phyloP scores from a whole-genome alignment of 2,329 filamentous ascomycete genomes.

The Ophiostoma sp. region DNA sequence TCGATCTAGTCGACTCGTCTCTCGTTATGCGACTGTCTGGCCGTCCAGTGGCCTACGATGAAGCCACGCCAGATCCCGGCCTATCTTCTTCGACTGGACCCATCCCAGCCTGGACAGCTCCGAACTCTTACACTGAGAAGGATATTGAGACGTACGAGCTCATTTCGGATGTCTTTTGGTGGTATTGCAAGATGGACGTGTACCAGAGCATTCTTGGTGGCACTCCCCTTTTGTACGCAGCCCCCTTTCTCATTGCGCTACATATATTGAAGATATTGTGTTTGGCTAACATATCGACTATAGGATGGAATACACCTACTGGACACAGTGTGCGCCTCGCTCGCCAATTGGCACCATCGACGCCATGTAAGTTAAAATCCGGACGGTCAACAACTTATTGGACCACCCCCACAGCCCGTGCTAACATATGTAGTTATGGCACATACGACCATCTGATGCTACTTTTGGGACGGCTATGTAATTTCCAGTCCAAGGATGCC shows the following conservation, averaged over 20 bases:
- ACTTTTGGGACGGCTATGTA: slow-evolving; percentile 70
- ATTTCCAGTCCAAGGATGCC: slow-evolving; percentile 73
- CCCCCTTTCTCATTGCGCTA: not conserved
- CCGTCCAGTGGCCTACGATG: slow-evolving; percentile 36
- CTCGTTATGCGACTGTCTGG: slow-evolving; percentile 43
- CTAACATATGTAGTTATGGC: slow-evolving; percentile 55
- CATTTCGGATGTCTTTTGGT: slow-evolving; percentile 86
- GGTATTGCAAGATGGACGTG: slow-evolving; percentile 90
- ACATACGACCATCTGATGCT: slow-evolving; percentile 84
- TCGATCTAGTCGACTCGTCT: slow-evolving; percentile 40
- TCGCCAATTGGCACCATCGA: slow-evolving; percentile 71
- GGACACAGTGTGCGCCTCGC: slow-evolving; percentile 83
- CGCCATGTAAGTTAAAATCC: slow-evolving; percentile 53
- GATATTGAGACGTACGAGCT: slow-evolving; percentile 79
- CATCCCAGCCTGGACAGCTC: slow-evolving; percentile 23
- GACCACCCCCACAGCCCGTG: not conserved
- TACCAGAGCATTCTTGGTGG: slow-evolving; percentile 88
- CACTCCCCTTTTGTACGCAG: slow-evolving; percentile 72
- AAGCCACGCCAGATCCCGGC: slow-evolving; percentile 28
- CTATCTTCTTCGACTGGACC: not conserved
- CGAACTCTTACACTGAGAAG: slow-evolving; percentile 39
- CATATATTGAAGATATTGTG: not conserved
- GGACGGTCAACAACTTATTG: not conserved
- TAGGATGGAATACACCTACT: slow-evolving; percentile 73
- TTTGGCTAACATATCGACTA: not conserved